Evolutionary conservation across 2,329 filamentous ascomycete genomes (phyloP), one percentile per base, ranked within the genome.

Genomic region (Fusarium sp.): DNA sequence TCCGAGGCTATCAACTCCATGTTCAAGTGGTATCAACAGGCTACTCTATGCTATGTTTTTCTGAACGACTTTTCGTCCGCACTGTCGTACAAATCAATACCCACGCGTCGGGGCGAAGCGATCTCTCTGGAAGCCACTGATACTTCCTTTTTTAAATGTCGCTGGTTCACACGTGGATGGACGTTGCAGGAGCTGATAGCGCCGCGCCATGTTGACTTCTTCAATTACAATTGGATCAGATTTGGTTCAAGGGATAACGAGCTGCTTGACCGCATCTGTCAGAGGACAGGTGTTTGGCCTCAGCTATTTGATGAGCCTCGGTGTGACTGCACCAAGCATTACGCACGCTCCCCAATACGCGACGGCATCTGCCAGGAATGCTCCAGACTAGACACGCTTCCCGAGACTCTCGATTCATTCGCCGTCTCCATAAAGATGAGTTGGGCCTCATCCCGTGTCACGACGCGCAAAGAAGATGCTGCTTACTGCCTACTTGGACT

Each of bases 101-200:
- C 19, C 9, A 39, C n/a, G n/a, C 14, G 19, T 7, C n/a, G 30
- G 14, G 26, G n/a, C 26, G 23, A 5, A 30, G 49, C 24, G 28
- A 44, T 24, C 15, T 30, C 23, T 19, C 32, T 65, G 12, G 30
- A 24, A 14, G 20, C 11, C 5, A 19, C 48, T 2, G 53, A 67
- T 6, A 51, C 20, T 2, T 57, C 60, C 1, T 72, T 73, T 32
- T 70, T 56, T 38, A 28, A 46, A 1, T 68, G 70, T 7, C 61
- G 62, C 11, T 74, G 70, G 72, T 74, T 74, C 39, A 61, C 52
- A 11, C 47, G 71, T 42, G 69, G 72, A 26, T 74, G 72, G 71
- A 72, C 72, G 3, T 45, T 77, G 3, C 72, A 76, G n/a, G 75
- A 77, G 54, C 60, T 77, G 21, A 67, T 77, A 23, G 76, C 75